Base-by-base conservation (phyloP, 2,329 filamentous ascomycete genomes). In the Pestalotiopsis sp. region DNA sequence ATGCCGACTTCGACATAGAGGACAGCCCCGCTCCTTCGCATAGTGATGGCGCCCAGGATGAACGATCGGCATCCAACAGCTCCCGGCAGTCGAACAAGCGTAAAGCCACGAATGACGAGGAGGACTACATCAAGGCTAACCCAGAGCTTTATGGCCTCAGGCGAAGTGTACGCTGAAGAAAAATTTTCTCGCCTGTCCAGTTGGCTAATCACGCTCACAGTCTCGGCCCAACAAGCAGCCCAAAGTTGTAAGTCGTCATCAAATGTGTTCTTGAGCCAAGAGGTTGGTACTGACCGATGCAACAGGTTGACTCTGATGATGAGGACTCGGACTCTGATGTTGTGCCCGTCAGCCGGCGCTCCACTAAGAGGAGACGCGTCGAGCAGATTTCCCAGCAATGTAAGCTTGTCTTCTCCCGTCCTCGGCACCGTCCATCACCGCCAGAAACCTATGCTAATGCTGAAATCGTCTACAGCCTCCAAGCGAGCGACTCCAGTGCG, bases 71-170 rank as follows among this genome's bases (percentile, higher is more conserved):
- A 77, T 96, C 94, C 61, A 87, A 90, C 75, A 91, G 91, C 75
- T 93, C 91, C 58, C 87, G 86, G 71, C 87, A 90, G 77, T 88
- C 87, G 64, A 81, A 86, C 70, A 97, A 97, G 85, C 92, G 94
- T 81, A 92, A 93, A 82, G 81, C 86, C 73, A 80, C 86, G 77
- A 78, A 88, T 49, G 90, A 91, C 65, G 93, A 96, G 75, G 92
- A 96, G 69, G 91, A 94, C 61, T 95, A 91, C 77, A 97, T 98
- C 75, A 88, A 91, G 75, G 92, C 93, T 77, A 97, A 99, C 76
- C 96, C 96, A 59, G 94, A 97, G 82, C 86, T 99, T 9, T 99
- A 98, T 83, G 96, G 96, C 62, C 86, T 99, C 73, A 90, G 96
- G 75, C 90, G 96, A 83, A 99, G 96, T 84, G 95, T 96, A 91